These are phyloP conservation scores for Starmerella apis DNA, from an alignment of 805 yeast species.

Conservation along the genomic window DNA sequence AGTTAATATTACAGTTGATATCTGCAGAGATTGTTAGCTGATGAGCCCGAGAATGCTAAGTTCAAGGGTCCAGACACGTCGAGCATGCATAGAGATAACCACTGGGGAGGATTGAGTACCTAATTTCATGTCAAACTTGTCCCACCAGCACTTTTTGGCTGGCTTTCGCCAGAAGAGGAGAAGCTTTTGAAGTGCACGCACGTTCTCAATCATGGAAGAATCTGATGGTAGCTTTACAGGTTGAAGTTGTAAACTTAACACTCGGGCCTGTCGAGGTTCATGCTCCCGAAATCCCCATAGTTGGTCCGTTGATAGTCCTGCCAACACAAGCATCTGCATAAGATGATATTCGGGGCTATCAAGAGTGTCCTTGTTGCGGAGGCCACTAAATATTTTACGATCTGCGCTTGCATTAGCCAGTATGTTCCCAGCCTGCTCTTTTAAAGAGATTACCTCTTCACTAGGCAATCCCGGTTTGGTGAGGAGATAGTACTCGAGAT, in stretches of 20 bases:
- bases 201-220: conserved; percentile 14
- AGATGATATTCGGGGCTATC: conserved; percentile 93
- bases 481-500: conserved; percentile 83
- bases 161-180: conserved; percentile 94
- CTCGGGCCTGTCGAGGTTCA: conserved; percentile 80
- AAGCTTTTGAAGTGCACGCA: conserved; percentile 45
- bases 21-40: neutral
- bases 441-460: conserved; percentile 52
- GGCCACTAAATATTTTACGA: conserved; percentile 57
- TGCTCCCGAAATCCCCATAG: conserved; percentile 83
- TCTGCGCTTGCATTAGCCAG: conserved; percentile 41
- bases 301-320: conserved; percentile 62
- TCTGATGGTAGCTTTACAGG: conserved; percentile 31
- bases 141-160: conserved; percentile 99
- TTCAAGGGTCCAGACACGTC: conserved; percentile 96
- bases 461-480: conserved; percentile 47
- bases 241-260: conserved; percentile 69
- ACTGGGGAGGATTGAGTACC: conserved; percentile 33
- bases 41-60: conserved; percentile 76
- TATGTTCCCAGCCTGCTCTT: conserved; percentile 60
- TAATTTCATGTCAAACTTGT: conserved; percentile 33
- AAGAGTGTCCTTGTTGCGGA: conserved; percentile 34
- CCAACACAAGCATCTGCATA: conserved; percentile 84
- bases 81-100: conserved; percentile 53
- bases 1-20: neutral